Base-by-base conservation (phyloP, 257 asterid species). In the Fraxinus excelsior region DNA sequence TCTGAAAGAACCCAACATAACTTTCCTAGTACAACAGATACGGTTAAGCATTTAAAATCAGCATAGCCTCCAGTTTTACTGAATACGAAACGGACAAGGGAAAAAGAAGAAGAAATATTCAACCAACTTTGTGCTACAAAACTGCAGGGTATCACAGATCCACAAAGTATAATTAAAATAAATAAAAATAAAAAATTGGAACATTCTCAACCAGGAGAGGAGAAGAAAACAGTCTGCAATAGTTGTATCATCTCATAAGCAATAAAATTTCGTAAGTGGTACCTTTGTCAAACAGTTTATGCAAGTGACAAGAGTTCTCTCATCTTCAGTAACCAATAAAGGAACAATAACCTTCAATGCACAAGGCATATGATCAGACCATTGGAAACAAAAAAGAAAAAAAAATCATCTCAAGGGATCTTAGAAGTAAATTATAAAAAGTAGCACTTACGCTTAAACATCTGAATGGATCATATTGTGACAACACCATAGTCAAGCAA, bases 281-380 rank as follows among this genome's bases (percentile, higher is more conserved):
- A 96, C 99, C 99, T 96, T 93, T 72, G 99, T 96, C 87, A 96
- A 85, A 89, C 98, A 93, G 88, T 93, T 96, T 79, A 94, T 89
- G 88, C 98, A 96, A 38, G 97, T 93, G 79, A 96, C 97, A 42
- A 96, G 97, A 84, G 95, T 92, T 91, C 88, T 90, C 86, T 96
- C 99, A 78, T 96, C 99, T 86, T 96, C 98, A 25, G 98, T 91
- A 68, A 88, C 97, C 67, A 96, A 91, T 84, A 94, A 87, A 34
- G 99, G 99, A 83, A 92, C 97, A 82, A 96, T 88, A 81, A 96
- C 97, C 98, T 96, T 90, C 85, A 83, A 75, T 5, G 14, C 73
- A 74, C 75, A 73, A 76, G 1, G 74, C 34, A 73, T 26, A 62
- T 62, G 32, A 62, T 23, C 19, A 77, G 58, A 49, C 18, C 37